These are phyloP conservation scores for Triticum monococcum DNA, from an alignment of 176 grass and related monocot species.

Conservation along the genomic window DNA sequence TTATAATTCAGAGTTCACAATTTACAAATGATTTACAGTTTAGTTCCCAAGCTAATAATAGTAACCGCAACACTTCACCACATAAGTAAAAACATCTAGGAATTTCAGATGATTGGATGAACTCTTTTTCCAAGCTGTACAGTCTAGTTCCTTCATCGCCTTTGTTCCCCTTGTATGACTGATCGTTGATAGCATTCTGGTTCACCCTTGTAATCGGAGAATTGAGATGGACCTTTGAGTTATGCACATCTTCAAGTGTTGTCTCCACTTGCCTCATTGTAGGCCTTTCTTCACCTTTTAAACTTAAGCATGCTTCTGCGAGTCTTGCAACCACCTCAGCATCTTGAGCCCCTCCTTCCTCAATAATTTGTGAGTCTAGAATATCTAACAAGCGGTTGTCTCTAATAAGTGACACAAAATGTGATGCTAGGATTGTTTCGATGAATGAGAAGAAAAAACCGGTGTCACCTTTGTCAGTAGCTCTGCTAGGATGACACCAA, in stretches of 20 bases:
- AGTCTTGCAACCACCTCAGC: constrained; percentile 14
- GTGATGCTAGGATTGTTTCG: constrained; percentile 1
- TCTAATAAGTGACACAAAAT: constrained; percentile 5
- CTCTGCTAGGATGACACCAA: constrained; percentile 38
- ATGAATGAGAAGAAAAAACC: constrained; percentile 19
- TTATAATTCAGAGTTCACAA: no score
- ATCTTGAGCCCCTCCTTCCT: constrained; percentile 6
- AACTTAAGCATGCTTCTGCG: constrained; percentile 9
- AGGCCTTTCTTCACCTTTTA: constrained; percentile 39
- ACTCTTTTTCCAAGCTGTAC: constrained; percentile 40
- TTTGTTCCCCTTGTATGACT: neutral
- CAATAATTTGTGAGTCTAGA: constrained; percentile 28
- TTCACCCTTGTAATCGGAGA: neutral
- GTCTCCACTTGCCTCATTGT: constrained; percentile 41
- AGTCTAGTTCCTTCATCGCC: constrained; percentile 18
- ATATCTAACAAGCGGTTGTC: constrained; percentile 18
- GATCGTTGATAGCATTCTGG: neutral
- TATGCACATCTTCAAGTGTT: constrained; percentile 25
- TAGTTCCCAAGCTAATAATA: neutral
- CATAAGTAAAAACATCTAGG: constrained; percentile 5
- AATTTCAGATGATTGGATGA: constrained; percentile 26
- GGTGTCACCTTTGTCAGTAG: constrained; percentile 23
- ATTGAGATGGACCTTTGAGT: neutral
- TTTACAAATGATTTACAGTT: no score
- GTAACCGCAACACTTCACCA: neutral